Base-by-base conservation (phyloP, 2,329 filamentous ascomycete genomes). In the Lachnellula arida region DNA sequence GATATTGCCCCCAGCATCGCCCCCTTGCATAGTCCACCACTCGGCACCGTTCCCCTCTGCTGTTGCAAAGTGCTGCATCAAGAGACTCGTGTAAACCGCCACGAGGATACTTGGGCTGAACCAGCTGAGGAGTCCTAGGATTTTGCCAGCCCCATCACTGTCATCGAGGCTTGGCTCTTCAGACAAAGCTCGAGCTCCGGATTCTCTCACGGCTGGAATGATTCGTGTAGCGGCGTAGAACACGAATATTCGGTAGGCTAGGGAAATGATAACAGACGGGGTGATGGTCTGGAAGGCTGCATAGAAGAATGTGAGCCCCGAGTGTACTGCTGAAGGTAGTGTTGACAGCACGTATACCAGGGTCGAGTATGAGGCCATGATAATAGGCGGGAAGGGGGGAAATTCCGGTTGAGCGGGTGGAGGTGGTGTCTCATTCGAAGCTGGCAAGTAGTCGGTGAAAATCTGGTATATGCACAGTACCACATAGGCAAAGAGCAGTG, bases 381-480 rank as follows among this genome's bases (percentile, higher is more conserved):
- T 93, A 62, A 97, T 91, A 0, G 94, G 94, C 14, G 94, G 94
- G 44, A 99, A 79, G n/a, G 94, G 94, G 40, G 94, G 94, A 59
- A 97, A 94, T 25, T 96, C 92, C n/a, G 89, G 85, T 58, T 95
- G 88, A 14, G 81, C 69, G 14, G 80, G 74, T 15, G 75, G 74
- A 47, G 79, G 79, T 4, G 78, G 73, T 2, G 77, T 75, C 32
- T 84, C 80, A 28, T 81, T 77, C n/a, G 81, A 84, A 17, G 81
- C 73, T 4, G 94, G 91, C 64, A 93, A 84, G 74, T 97, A 97
- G 74, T 99, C 94, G 67, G 94, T 99, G 73, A 97, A 97, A 72
- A 97, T 97, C 73, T 99, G 94, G 75, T 97, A 99, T 69, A 97
- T 89, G 76, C 93, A 97, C 60, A 99, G 86, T n/a, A 96, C 94